phyloP scores from a whole-genome alignment of 176 grass and related monocot genomes.

The Rhynchospora breviuscula region DNA sequence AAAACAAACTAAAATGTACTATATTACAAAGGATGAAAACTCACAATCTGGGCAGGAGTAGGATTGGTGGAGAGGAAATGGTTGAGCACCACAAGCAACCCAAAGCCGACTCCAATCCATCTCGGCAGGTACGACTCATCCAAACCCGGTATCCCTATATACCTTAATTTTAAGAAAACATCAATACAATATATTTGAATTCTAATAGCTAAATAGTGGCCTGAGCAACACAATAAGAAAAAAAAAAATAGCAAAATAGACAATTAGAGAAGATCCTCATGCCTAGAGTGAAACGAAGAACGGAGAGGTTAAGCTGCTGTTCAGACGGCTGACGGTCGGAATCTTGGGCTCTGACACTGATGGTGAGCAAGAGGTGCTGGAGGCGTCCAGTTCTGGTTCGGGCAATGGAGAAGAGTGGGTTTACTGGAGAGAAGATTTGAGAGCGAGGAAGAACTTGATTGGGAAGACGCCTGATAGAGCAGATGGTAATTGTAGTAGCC shows the following conservation, averaged over 20 bases:
- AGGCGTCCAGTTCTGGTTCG: neutral
- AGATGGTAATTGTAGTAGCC: neutral
- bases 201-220: neutral
- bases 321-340: constrained; percentile 36
- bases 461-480: neutral
- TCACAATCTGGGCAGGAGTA: constrained; percentile 60
- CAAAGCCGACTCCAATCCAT: constrained; percentile 69
- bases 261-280: neutral
- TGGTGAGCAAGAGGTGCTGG: constrained; percentile 5
- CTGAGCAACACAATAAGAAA: neutral
- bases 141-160: constrained; percentile 69
- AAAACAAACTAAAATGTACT: neutral
- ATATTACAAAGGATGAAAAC: constrained; percentile 3
- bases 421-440: neutral
- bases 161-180: neutral
- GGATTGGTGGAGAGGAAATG: constrained; percentile 62
- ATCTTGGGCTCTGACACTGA: constrained; percentile 32
- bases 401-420: neutral
- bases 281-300: constrained; percentile 96
- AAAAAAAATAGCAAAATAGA: neutral
- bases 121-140: constrained; percentile 85
- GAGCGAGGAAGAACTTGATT: neutral
- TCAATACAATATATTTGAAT: neutral
- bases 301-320: constrained; percentile 77
- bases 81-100: constrained; percentile 73